Base-by-base conservation (phyloP, 2,329 filamentous ascomycete genomes). In the Trichoderma koningii region DNA sequence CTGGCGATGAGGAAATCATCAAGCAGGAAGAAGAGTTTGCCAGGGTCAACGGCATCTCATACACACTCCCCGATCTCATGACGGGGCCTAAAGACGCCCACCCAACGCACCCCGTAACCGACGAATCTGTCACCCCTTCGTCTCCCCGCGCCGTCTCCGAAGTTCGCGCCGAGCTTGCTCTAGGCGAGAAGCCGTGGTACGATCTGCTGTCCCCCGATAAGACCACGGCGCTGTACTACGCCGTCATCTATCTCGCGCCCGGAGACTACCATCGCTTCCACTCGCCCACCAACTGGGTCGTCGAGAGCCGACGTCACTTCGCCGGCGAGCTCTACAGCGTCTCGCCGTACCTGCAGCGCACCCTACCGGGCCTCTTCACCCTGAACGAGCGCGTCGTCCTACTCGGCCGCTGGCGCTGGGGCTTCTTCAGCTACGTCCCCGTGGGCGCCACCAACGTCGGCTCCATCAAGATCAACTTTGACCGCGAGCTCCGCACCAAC, bases 261-360 rank as follows among this genome's bases (percentile, higher is more conserved):
- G 95, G 95, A 56, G 96, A 99, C 80, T 99, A 99, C 80, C 95
- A 99, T 80, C 91, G 94, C 69, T 99, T 98, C 82, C 96, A 99
- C 80, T 96, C 92, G 1, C 95, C 95, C 0, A 89, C 92, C 2
- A 90, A 92, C 71, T 99, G 95, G 95, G 93, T 99, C 17, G 95
- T 95, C 41, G 91, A 97, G 78, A 89, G 89, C 69, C 88, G 96
- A 50, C 91, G 95, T n/a, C 95, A 99, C 80, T 99, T 99, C 75
- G 93, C 95, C 0, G 95, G 95, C 65, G 96, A 99, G 77, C 84
- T 99, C 9, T 99, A 91, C 82, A 94, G 90, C 62, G 95, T 99
- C 5, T 96, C 92, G 0, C 95, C 95, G 0, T 99, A 97, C 77
- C 85, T 99, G 14, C 93, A 97, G 76, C 89, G 92, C 69, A 96